Evolutionary conservation across 1,284 basidiomycete genomes (phyloP).

Genomic region (Salmacisia buchloeana): DNA sequence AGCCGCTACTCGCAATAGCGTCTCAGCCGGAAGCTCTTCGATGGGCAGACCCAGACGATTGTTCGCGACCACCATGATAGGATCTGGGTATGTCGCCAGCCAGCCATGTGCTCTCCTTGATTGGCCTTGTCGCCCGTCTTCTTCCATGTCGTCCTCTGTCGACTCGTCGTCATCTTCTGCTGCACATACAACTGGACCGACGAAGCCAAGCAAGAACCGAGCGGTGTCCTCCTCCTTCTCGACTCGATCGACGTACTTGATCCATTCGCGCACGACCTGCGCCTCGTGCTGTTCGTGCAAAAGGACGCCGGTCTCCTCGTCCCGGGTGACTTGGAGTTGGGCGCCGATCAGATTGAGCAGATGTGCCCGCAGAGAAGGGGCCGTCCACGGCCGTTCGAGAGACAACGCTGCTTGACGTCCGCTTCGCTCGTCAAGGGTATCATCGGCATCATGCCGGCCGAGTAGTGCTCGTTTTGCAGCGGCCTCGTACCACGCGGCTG

Average conservation of each 20-base stretch:
- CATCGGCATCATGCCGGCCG: not conserved
- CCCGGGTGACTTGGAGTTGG: constrained; percentile 24
- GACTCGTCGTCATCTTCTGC: not conserved
- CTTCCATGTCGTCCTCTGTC: not conserved
- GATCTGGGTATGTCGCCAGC: not conserved
- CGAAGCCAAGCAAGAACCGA: constrained; percentile 30
- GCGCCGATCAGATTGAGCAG: constrained; percentile 17
- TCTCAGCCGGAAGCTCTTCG: not conserved
- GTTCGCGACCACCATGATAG: not conserved
- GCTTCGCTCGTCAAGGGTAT: not conserved
- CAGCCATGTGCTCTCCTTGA: not conserved
- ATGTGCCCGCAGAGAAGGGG: not conserved
- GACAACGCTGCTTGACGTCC: too few species aligned
- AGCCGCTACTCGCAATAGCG: not conserved
- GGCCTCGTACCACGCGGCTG: not conserved
- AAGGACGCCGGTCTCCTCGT: constrained; percentile 24
- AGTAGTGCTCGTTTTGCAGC: not conserved
- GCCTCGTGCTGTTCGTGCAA: constrained; percentile 28
- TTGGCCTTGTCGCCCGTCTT: not conserved
- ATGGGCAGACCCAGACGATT: not conserved
- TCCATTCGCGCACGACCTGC: constrained; percentile 32
- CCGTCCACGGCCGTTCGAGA: too few species aligned
- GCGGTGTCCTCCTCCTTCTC: constrained; percentile 40
- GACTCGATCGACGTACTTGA: constrained; percentile 35
- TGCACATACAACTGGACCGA: not conserved